Evolutionary conservation across 2,329 filamentous ascomycete genomes (phyloP), one percentile per base, ranked within the genome.

Genomic region (Neurospora sp.): DNA sequence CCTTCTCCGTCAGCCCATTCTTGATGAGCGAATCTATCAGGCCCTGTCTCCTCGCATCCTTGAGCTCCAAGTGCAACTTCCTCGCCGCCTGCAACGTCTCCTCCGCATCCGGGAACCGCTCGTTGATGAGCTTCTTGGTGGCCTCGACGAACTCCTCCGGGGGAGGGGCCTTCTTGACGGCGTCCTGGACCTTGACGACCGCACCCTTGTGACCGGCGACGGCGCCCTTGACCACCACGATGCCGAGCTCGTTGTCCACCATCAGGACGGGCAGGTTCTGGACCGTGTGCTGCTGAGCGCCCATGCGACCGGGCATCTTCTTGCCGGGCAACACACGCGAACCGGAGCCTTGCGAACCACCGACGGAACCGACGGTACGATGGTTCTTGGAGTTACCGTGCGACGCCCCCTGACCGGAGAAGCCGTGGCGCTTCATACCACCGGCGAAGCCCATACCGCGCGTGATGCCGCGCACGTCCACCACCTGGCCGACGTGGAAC

Each of bases 241-340:
- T 88, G 23, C 96, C 96, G 77, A 94, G 90, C 79, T 92, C 90
- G 75, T 89, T 87, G 81, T 98, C 93, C 40, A 97, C 90, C 84
- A 93, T 90, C 79, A 99, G 82, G 68, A 99, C 89, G 81, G 91
- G 92, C 75, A 98, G 83, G 81, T 97, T 97, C 85, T 97, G 94
- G 70, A 96, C 86, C 66, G 96, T 99, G 69, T 93, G 91, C 74
- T 88, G 89, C 80, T 97, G 87, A 74, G 91, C 92, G 73, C 96
- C 96, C 96, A 99, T 98, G 71, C 92, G 89, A 69, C 96, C 96
- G 3, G 96, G 89, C 96, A 99, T 99, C 83, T 93, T 96, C 88
- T 99, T 99, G 71, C 96, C 96, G 0, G 96, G 96, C 78, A 93
- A 84, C 33, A 99, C 95, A 81, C 96, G 89, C 73, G 92, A 96